These are phyloP conservation scores for Juglanconis oblonga DNA, from an alignment of 2,329 filamentous ascomycete genomes.

Conservation along the genomic window DNA sequence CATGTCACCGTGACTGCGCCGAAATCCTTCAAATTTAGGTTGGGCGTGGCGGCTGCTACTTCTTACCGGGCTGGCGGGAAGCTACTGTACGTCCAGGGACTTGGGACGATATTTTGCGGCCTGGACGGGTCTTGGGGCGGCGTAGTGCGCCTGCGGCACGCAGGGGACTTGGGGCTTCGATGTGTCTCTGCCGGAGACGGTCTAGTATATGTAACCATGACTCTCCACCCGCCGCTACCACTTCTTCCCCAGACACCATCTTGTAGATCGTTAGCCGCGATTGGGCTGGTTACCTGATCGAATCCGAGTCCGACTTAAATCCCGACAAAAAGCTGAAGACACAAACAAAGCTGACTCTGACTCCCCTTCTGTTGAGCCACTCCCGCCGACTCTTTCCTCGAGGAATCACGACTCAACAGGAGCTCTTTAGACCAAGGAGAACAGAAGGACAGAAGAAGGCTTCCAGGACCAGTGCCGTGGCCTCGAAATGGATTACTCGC, in stretches of 20 bases:
- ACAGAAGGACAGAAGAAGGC: neutral
- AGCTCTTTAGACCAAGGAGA: too few species aligned
- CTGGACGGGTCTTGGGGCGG: too few species aligned
- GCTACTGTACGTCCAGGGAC: neutral
- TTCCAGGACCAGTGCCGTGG: neutral
- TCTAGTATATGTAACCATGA: neutral
- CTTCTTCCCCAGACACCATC: neutral
- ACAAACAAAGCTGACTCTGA: neutral
- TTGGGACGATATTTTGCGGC: neutral
- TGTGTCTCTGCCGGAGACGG: neutral
- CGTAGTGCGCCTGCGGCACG: too few species aligned
- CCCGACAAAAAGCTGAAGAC: neutral
- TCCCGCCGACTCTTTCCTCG: neutral
- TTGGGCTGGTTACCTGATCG: neutral
- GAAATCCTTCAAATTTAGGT: neutral
- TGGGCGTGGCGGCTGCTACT: neutral
- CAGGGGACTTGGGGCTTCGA: neutral
- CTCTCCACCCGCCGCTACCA: neutral
- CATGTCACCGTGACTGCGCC: neutral
- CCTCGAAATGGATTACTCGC: slow-evolving; percentile 48
- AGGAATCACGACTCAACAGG: neutral
- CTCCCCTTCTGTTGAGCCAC: neutral
- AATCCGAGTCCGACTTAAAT: neutral
- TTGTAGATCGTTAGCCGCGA: neutral
- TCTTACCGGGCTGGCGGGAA: neutral